Evolutionary conservation across 1,139 yeast species (phyloP).

Genomic region (Yamadazyma triangularis): DNA sequence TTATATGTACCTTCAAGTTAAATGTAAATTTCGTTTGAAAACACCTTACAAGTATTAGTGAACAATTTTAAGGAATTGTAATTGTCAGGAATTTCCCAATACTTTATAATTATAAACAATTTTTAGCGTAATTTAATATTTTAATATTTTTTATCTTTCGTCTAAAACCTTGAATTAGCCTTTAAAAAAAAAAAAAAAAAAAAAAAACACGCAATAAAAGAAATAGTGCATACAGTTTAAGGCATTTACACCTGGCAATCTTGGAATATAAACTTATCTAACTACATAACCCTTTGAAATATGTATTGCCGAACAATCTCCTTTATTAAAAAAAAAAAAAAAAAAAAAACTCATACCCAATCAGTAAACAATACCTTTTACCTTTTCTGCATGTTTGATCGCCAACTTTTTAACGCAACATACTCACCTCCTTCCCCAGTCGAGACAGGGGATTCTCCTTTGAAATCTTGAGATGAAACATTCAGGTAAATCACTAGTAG

Average conservation of each 20-base stretch:
- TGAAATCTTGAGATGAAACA: too few species aligned
- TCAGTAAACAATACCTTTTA: too few species aligned
- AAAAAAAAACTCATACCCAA: too few species aligned
- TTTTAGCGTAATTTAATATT: neutral
- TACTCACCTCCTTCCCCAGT: too few species aligned
- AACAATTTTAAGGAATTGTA: neutral
- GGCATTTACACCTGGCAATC: neutral
- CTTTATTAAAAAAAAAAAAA: too few species aligned
- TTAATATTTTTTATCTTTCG: conserved; percentile 1
- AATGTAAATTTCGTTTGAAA: conserved; percentile 1
- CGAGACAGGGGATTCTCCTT: too few species aligned
- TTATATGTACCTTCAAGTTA: too few species aligned
- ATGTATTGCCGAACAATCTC: neutral
- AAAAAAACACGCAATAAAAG: neutral
- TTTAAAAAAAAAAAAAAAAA: conserved; percentile 1
- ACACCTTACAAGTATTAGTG: neutral
- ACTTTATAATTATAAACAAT: conserved; percentile 12
- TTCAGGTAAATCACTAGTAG: too few species aligned
- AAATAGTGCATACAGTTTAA: neutral
- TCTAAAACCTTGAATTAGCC: neutral
- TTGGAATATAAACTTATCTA: neutral
- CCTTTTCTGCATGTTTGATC: neutral
- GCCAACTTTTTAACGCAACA: neutral
- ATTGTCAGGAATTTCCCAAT: conserved; percentile 5
- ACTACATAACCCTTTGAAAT: neutral